Evolutionary conservation across 2,329 filamentous ascomycete genomes (phyloP).

Genomic region (Diaporthe capsici): DNA sequence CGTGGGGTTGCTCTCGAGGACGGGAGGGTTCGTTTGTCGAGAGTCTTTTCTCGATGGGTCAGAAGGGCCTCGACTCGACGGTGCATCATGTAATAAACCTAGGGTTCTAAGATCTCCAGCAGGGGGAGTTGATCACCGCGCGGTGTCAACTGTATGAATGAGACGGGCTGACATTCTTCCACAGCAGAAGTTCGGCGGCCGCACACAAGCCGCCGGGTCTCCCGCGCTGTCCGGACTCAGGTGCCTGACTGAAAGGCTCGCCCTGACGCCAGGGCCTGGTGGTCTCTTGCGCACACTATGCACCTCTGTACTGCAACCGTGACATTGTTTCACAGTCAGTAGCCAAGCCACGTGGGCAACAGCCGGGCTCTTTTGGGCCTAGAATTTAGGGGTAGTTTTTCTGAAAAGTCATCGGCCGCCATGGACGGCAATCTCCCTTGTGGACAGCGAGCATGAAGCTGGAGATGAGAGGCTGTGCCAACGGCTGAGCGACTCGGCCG

Average conservation of each 20-base stretch:
- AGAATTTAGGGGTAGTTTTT: neutral
- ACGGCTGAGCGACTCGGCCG: neutral
- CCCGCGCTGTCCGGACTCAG: neutral
- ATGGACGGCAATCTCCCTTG: neutral
- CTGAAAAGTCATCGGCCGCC: neutral
- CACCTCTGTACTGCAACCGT: neutral
- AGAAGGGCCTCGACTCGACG: too few species aligned
- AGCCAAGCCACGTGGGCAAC: slow-evolving; percentile 13
- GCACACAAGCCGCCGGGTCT: neutral
- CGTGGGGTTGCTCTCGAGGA: neutral
- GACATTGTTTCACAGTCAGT: slow-evolving; percentile 10
- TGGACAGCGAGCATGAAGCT: neutral
- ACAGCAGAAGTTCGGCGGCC: neutral
- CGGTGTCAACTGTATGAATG: neutral
- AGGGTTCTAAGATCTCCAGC: too few species aligned
- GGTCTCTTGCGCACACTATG: neutral
- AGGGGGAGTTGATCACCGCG: neutral
- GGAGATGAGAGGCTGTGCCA: neutral
- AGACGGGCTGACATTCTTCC: neutral
- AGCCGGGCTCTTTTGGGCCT: neutral
- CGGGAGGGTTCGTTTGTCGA: neutral
- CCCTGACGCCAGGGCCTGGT: too few species aligned
- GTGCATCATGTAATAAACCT: neutral
- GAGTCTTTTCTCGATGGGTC: neutral
- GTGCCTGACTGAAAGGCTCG: neutral